Conservation (phyloP, 495 filamentous ascomycete species). For the Pseudoneurospora amorphoporcata region DNA sequence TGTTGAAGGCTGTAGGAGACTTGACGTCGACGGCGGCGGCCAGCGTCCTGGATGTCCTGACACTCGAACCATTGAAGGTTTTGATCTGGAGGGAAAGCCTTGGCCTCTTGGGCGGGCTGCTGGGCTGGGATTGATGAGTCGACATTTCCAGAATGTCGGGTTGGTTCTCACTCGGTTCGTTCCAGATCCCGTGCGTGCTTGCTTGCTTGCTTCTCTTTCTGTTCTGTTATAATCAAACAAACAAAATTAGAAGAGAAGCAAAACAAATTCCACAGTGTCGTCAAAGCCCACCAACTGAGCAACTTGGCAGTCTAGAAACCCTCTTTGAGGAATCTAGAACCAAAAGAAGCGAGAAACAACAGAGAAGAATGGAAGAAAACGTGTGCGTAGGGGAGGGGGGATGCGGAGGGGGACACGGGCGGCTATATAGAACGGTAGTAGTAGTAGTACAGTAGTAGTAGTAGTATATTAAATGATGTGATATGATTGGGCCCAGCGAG, state of each 20-base stretch:
- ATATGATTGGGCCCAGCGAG: not conserved
- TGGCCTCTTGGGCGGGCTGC: slow-evolving; percentile 49
- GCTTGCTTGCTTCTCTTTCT: not conserved
- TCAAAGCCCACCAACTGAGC: slow-evolving; percentile 3
- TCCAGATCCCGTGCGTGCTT: not conserved
- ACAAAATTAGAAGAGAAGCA: not conserved
- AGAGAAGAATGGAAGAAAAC: not conserved
- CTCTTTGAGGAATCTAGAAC: slow-evolving; percentile 3
- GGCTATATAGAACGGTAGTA: slow-evolving; percentile 8
- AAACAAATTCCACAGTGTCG: not conserved
- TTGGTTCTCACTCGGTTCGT: not conserved
- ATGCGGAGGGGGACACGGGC: not conserved
- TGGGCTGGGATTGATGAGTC: slow-evolving; percentile 20
- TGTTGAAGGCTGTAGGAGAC: slow-evolving; percentile 74
- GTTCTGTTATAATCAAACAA: not conserved
- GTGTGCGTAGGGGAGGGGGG: slow-evolving; percentile 3
- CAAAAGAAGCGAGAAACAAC: not conserved
- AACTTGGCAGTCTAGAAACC: not conserved
- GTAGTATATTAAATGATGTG: not conserved
- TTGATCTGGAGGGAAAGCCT: slow-evolving; percentile 74
- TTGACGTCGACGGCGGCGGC: slow-evolving; percentile 43
- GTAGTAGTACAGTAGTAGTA: not conserved
- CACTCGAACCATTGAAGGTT: slow-evolving; percentile 19
- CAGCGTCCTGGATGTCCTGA: slow-evolving; percentile 23
- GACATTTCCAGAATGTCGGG: slow-evolving; percentile 22